Conservation (phyloP, 2,329 filamentous ascomycete species). For the Sarocladium kiliense region DNA sequence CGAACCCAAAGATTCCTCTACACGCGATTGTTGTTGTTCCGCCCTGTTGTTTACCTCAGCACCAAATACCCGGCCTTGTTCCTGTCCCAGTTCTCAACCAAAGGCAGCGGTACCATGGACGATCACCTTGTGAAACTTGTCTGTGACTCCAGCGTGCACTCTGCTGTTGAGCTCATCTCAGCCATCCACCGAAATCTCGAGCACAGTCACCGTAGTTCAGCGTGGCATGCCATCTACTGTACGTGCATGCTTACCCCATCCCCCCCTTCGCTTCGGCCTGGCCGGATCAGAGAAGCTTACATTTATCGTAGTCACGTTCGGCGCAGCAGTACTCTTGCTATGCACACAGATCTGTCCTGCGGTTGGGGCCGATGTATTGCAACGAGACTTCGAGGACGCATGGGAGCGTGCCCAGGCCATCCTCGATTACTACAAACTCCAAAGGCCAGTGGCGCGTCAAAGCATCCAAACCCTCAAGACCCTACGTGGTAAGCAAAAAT, state of each 20-base stretch:
- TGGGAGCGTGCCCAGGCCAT: neutral
- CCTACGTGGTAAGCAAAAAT: neutral
- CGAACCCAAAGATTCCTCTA: neutral
- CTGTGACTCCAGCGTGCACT: neutral
- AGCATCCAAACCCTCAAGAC: constrained; percentile 3
- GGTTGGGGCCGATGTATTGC: neutral
- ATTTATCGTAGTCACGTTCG: neutral
- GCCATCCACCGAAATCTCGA: neutral
- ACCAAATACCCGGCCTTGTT: neutral
- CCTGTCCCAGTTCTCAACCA: neutral
- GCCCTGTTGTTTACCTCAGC: constrained; percentile 3
- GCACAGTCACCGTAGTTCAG: constrained; percentile 5
- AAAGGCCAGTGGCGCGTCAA: constrained; percentile 2
- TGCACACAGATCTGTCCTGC: constrained; percentile 6
- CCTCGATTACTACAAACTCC: neutral
- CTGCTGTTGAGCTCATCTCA: neutral
- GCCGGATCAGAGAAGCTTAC: too few relatives aligned
- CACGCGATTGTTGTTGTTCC: neutral
- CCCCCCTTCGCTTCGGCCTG: too few relatives aligned
- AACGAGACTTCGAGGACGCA: neutral
- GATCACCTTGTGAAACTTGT: constrained; percentile 1
- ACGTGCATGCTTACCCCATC: neutral
- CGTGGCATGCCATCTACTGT: constrained; percentile 6
- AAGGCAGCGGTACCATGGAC: neutral
- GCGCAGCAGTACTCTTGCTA: neutral